Evolutionary conservation across 352 stramenopile genomes (phyloP).

Genomic region (Saprolegnia parasitica): DNA sequence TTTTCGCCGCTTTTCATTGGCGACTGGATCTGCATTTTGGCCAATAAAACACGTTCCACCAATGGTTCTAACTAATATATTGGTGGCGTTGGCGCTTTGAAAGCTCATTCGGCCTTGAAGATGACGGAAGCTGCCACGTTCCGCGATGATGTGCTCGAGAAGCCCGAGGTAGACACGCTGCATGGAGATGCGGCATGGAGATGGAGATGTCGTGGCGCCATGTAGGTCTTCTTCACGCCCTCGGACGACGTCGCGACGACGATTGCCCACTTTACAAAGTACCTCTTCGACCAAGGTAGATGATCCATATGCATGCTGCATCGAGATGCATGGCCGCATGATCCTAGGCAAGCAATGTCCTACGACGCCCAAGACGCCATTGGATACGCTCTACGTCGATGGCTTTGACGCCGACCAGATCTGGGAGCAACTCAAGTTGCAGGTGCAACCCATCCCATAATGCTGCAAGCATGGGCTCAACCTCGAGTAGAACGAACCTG

Average conservation of each 20-base stretch:
- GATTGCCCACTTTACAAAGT: conserved; percentile 73
- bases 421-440: conserved; percentile 80
- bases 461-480: not conserved
- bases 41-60: conserved; percentile 19
- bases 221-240: conserved; percentile 71
- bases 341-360: conserved; percentile 18
- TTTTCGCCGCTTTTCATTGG: not conserved
- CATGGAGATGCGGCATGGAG: not conserved
- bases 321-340: not conserved
- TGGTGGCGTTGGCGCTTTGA: not conserved
- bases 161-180: conserved; percentile 51
- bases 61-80: conserved; percentile 21
- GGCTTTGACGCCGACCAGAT: conserved; percentile 81
- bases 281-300: conserved; percentile 69
- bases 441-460: conserved; percentile 25
- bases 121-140: conserved; percentile 35
- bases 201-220: not conserved
- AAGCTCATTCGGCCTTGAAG: conserved; percentile 3
- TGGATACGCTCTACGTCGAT: conserved; percentile 77
- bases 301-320: conserved; percentile 37
- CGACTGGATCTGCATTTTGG: not conserved
- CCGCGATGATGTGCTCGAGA: conserved; percentile 57
- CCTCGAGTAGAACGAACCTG: conserved; percentile 45
- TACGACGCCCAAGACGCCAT: conserved; percentile 38
- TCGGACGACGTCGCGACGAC: conserved; percentile 55